A percentile compares a stretch with the other conserved stretches of the same genome.
phyloP scores from a whole-genome alignment of 768 basidiomycete species.

The Suillus placidus region DNA sequence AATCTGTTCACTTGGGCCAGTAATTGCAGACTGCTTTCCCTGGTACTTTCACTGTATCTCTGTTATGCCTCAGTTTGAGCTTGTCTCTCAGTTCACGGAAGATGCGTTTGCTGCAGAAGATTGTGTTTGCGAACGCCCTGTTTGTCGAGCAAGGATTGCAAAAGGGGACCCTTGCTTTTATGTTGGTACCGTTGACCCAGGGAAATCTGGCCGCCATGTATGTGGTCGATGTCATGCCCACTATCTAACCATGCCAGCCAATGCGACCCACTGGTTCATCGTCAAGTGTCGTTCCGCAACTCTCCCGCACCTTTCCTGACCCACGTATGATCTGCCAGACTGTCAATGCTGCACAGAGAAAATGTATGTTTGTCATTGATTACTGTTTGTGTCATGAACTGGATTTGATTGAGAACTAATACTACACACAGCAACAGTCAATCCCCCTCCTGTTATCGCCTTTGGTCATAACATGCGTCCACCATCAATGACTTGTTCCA shows the following conservation, averaged over 20 bases:
- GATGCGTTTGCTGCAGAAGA: background rate
- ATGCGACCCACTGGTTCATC: background rate
- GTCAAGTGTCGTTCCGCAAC: background rate
- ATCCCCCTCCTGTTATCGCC: conserved; percentile 7
- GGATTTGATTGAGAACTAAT: background rate
- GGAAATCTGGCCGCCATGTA: background rate
- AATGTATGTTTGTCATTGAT: background rate
- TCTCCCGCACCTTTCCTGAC: background rate
- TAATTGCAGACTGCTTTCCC: no score
- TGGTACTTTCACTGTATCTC: no score
- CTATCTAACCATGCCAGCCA: background rate
- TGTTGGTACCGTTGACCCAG: background rate
- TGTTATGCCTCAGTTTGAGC: background rate
- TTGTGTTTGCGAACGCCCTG: background rate
- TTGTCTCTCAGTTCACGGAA: background rate
- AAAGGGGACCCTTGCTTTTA: conserved; percentile 7
- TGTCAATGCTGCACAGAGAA: background rate
- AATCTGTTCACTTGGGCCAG: no score
- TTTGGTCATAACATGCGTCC: background rate
- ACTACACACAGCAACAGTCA: background rate
- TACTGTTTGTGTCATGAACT: background rate
- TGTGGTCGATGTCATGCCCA: background rate
- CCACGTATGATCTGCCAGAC: conserved; percentile 1
- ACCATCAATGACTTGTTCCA: background rate
- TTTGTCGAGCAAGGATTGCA: background rate